Percentiles rank a stretch among this genome's conserved stretches.
phyloP scores from a whole-genome alignment of 208 protist species.

The Crithidia expoeki region DNA sequence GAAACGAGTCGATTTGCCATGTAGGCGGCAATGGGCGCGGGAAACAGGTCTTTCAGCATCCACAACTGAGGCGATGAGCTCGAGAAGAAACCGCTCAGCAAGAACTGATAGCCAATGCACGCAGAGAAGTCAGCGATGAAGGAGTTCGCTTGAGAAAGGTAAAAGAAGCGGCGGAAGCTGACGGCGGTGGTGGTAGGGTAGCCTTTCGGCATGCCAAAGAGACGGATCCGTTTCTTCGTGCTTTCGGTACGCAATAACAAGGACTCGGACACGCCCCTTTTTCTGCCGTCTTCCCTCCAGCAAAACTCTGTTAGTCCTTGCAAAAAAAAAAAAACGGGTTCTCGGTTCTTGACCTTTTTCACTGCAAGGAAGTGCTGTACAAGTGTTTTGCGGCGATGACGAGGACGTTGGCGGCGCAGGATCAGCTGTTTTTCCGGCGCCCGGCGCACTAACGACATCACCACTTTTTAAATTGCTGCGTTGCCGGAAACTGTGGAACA shows the following conservation, averaged over 20 bases:
- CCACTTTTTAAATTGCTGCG: too few species aligned
- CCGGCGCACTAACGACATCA: too few species aligned
- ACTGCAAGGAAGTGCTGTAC: neutral
- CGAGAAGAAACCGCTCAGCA: constrained; percentile 84
- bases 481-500: too few species aligned
- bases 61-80: constrained; percentile 80
- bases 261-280: constrained; percentile 11
- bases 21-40: constrained; percentile 74
- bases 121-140: constrained; percentile 85
- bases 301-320: constrained; percentile 58
- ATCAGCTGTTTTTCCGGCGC: too few species aligned
- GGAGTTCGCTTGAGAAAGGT: constrained; percentile 62
- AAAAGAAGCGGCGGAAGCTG: constrained; percentile 82
- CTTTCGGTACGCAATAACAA: constrained; percentile 41
- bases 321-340: too few species aligned
- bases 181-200: constrained; percentile 68
- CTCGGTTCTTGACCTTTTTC: too few species aligned
- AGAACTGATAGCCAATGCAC: constrained; percentile 82
- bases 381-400: neutral
- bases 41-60: constrained; percentile 87
- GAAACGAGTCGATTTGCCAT: constrained; percentile 82
- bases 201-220: constrained; percentile 82
- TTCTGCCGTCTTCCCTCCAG: constrained; percentile 27
- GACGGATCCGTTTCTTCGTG: constrained; percentile 36
- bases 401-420: too few species aligned